These are phyloP conservation scores for Jackrogersella multiformis DNA, from an alignment of 495 filamentous ascomycete species.

Conservation along the genomic window DNA sequence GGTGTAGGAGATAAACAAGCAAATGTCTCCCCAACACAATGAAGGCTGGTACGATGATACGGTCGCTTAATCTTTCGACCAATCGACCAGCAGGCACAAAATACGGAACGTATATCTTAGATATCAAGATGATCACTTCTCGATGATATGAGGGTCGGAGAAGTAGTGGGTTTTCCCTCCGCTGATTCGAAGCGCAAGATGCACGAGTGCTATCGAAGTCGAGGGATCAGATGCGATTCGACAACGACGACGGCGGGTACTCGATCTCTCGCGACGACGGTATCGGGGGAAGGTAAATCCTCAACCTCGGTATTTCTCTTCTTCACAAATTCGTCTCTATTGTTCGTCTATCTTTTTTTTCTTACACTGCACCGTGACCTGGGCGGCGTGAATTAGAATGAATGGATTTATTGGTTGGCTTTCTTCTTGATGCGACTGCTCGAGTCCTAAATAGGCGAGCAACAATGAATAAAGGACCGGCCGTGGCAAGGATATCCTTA, in stretches of 20 bases:
- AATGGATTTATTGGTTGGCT: conserved; percentile 5
- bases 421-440: conserved; percentile 27
- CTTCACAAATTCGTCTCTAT: conserved; percentile 44
- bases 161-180: conserved; percentile 29
- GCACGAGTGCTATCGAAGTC: conserved; percentile 43
- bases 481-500: conserved; percentile 7
- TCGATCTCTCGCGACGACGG: conserved; percentile 44
- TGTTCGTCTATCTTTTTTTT: conserved; percentile 43
- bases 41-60: conserved; percentile 48
- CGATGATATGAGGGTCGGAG: conserved; percentile 22
- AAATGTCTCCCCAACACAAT: conserved; percentile 90
- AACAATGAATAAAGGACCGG: conserved; percentile 41
- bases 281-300: conserved; percentile 32
- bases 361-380: conserved; percentile 46
- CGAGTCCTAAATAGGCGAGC: conserved; percentile 39
- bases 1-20: conserved; percentile 91
- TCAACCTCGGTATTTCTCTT: conserved; percentile 20
- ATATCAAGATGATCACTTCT: conserved; percentile 30
- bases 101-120: conserved; percentile 40
- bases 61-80: conserved; percentile 52
- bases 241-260: conserved; percentile 40
- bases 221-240: conserved; percentile 41
- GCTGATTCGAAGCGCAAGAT: conserved; percentile 42
- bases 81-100: conserved; percentile 33
- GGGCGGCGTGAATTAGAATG: conserved; percentile 38